A percentile compares a stretch with the other conserved stretches of the same genome.
phyloP scores from a whole-genome alignment of 352 stramenopile species.

The Phytopythium oedochilum region DNA sequence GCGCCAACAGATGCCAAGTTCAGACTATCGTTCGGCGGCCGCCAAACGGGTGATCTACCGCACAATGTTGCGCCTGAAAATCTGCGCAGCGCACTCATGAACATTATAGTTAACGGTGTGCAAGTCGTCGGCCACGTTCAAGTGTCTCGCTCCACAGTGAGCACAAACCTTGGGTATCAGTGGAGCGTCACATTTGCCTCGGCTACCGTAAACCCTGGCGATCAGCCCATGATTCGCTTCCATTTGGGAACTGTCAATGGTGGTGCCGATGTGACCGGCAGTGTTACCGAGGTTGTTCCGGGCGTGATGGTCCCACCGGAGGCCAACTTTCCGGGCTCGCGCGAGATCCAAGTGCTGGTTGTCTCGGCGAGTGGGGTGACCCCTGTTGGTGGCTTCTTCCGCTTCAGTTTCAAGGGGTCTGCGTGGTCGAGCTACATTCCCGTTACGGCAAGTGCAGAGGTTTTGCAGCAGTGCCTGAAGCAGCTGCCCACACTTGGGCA shows the following conservation, averaged over 20 bases:
- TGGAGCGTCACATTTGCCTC: conserved; percentile 76
- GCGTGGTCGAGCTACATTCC: conserved; percentile 66
- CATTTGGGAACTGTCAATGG: conserved; percentile 20
- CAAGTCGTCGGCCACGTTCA: conserved; percentile 38
- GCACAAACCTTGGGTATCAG: conserved; percentile 60
- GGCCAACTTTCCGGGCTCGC: conserved; percentile 45
- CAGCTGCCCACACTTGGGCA: conserved; percentile 58
- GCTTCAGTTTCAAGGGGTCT: conserved; percentile 68
- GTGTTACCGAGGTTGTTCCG: conserved; percentile 43
- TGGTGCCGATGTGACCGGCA: conserved; percentile 21
- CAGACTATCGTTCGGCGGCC: conserved; percentile 76
- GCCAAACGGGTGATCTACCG: conserved; percentile 54
- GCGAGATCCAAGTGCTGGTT: conserved; percentile 72
- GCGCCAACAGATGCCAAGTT: conserved; percentile 44
- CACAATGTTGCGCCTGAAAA: conserved; percentile 78
- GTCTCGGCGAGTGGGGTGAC: conserved; percentile 25
- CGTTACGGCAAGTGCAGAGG: conserved; percentile 20
- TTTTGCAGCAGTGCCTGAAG: conserved; percentile 55
- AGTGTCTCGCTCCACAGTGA: conserved; percentile 52
- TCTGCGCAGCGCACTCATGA: conserved; percentile 84
- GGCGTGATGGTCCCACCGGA: conserved; percentile 34
- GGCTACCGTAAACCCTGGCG: conserved; percentile 24
- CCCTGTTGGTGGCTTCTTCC: conserved; percentile 56
- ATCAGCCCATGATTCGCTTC: conserved; percentile 67
- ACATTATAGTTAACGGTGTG: conserved; percentile 44